Evolutionary conservation across 805 yeast species (phyloP).

Genomic region (Saturnispora hagleri): DNA sequence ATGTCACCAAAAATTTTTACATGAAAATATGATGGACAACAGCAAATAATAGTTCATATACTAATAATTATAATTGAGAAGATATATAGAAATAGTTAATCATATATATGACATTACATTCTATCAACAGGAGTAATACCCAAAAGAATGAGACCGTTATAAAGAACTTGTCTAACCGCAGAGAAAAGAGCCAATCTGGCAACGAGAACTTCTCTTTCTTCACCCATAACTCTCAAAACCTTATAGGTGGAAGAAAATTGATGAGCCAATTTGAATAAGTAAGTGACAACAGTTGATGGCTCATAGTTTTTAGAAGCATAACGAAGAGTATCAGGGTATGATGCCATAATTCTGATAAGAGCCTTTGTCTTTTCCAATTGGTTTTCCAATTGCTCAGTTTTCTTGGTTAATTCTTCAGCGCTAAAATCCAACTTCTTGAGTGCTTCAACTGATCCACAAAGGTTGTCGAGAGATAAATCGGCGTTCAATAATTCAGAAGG

Average conservation of each 20-base stretch:
- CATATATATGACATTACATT: conserved; percentile 47
- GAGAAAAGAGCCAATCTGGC: conserved; percentile 90
- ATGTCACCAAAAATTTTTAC: too few relatives aligned
- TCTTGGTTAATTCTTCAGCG: conserved; percentile 24
- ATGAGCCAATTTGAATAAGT: conserved; percentile 84
- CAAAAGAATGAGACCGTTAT: conserved; percentile 80
- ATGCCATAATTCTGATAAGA: conserved; percentile 70
- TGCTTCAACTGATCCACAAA: conserved; percentile 24
- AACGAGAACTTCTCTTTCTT: conserved; percentile 71
- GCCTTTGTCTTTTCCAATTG: conserved; percentile 32
- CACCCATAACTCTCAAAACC: conserved; percentile 94
- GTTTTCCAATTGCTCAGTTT: conserved; percentile 22
- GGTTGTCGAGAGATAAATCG: conserved; percentile 23
- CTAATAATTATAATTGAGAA: neutral
- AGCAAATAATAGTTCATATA: neutral
- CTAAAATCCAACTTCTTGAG: conserved; percentile 18
- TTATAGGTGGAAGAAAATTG: conserved; percentile 95
- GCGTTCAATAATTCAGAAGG: conserved; percentile 22
- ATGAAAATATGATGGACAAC: too few relatives aligned
- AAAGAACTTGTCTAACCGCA: conserved; percentile 80
- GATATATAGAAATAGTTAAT: neutral
- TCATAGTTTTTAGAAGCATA: conserved; percentile 78
- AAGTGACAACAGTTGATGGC: conserved; percentile 91
- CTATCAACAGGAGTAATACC: conserved; percentile 98
- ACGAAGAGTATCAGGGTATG: conserved; percentile 84